Evolutionary conservation across 2,329 filamentous ascomycete species (phyloP), one percentile per base, ranked within the genome.

Genomic region (Colletotrichum higginsianum): DNA sequence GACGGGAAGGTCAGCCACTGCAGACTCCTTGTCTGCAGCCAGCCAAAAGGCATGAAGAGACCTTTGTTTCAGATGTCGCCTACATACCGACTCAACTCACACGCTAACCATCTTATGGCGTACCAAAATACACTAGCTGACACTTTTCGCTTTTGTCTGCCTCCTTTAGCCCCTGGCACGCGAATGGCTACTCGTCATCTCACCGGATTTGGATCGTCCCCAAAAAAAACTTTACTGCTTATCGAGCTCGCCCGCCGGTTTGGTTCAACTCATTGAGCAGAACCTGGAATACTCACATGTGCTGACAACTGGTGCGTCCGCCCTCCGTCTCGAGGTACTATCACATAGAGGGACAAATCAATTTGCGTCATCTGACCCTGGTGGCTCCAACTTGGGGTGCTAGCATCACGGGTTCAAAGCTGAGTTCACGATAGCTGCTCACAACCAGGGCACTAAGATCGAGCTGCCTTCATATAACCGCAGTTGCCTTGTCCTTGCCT

Each of bases 11-110:
- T 53, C 35, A 60, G 66, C 65, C 69, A 72, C 69, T 55, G 47
- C 53, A 70, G 47, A 61, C 60, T 72, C 61, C 60, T 56, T 26
- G 56, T 58, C 66, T 70, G 66, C 61, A 70, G 66, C 60, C 56
- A 64, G 69, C 66, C 69, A 70, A 57, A 57, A 38, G 35, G 30
- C 38, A 40, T 44, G 60, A 70, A 70, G 56, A 72, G 61, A 26
- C 47, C 42, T 68, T 68, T 72, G 69, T 72, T 72, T 70, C 66
- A 70, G 69, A 70, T 72, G 56, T 70, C 40, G 57, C 52, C 68
- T 52, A 50, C 63, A 67, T 62, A 67, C 50, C 47, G 49, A 61
- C 47, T 63, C 53, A 53, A 50, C 44, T 38, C 52, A 67, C 49
- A 46, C 57, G 44, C 57, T 58, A 67, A 18, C 35, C 64, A 71